phyloP scores from a whole-genome alignment of 2,329 filamentous ascomycete species.

The Aspergillus latus region DNA sequence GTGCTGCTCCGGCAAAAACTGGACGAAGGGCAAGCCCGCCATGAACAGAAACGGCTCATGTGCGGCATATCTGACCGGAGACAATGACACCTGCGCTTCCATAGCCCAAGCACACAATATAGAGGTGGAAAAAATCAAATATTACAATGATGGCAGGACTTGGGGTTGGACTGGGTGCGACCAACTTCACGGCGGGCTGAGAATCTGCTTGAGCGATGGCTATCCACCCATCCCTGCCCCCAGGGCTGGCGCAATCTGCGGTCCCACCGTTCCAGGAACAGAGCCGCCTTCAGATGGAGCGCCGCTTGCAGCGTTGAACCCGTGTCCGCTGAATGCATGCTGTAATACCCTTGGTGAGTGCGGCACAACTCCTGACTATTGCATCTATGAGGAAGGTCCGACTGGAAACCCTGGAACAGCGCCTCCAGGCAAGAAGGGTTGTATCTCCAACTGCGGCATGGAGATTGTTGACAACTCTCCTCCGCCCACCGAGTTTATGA shows the following conservation, averaged over 20 bases:
- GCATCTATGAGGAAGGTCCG: constrained; percentile 26
- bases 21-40: constrained; percentile 30
- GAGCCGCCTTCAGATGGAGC: constrained; percentile 29
- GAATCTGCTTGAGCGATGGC: constrained; percentile 46
- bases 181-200: constrained; percentile 28
- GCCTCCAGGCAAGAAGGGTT: constrained; percentile 35
- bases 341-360: constrained; percentile 50
- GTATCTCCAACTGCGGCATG: constrained; percentile 46
- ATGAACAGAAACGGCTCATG: constrained; percentile 41
- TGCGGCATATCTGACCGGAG: constrained; percentile 33
- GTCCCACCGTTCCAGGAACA: constrained; percentile 47
- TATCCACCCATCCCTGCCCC: constrained; percentile 42
- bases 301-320: constrained; percentile 43
- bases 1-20: constrained; percentile 18
- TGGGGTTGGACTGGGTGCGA: constrained; percentile 49
- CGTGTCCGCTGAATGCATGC: constrained; percentile 48
- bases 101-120: constrained; percentile 24
- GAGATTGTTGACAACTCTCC: constrained; percentile 32
- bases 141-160: constrained; percentile 38
- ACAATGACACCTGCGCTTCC: constrained; percentile 34
- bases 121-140: not conserved
- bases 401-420: constrained; percentile 43
- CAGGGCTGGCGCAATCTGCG: constrained; percentile 44
- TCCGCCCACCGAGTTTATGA: constrained; percentile 21
- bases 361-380: constrained; percentile 48